These are phyloP conservation scores for Trypanosomatidae sp. DNA, from an alignment of 208 protist genomes.

Conservation along the genomic window DNA sequence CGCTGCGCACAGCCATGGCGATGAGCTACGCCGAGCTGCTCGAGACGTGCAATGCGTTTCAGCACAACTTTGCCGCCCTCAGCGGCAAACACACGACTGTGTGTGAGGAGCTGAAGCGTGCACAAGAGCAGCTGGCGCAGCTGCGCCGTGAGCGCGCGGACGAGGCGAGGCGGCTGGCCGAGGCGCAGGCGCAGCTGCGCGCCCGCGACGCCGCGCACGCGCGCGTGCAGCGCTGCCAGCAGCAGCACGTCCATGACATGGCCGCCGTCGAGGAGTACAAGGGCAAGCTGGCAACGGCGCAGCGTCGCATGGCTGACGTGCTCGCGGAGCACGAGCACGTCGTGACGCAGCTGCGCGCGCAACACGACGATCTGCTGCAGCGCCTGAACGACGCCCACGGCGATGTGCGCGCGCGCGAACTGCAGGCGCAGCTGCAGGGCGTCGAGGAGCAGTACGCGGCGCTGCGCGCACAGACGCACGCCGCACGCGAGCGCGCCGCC, in stretches of 20 bases:
- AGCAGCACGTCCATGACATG: conserved; percentile 18
- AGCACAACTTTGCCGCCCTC: conserved; percentile 65
- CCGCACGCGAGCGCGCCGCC: conserved; percentile 40
- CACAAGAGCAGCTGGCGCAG: conserved; percentile 13
- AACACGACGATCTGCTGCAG: conserved; percentile 47
- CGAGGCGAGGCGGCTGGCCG: conserved; percentile 17
- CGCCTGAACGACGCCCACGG: conserved; percentile 40
- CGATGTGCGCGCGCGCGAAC: conserved; percentile 14
- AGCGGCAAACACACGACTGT: conserved; percentile 51
- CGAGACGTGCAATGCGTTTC: conserved; percentile 64
- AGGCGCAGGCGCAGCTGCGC: conserved; percentile 13
- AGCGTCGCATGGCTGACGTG: conserved; percentile 22
- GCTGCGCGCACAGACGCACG: conserved; percentile 21
- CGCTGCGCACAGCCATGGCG: not conserved
- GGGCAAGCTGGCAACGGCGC: conserved; percentile 27
- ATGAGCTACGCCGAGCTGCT: conserved; percentile 50
- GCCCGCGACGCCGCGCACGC: conserved; percentile 29
- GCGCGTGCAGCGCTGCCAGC: conserved; percentile 21
- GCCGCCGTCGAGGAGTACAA: conserved; percentile 45
- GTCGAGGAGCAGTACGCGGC: conserved; percentile 46
- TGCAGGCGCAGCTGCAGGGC: conserved; percentile 38
- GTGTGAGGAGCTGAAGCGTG: conserved; percentile 20
- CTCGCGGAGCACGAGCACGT: conserved; percentile 46
- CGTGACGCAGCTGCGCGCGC: conserved; percentile 49
- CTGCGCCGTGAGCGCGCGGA: conserved; percentile 23